Conservation (phyloP, 345 rosid genomes). For the Xanthoceras sorbifolium region DNA sequence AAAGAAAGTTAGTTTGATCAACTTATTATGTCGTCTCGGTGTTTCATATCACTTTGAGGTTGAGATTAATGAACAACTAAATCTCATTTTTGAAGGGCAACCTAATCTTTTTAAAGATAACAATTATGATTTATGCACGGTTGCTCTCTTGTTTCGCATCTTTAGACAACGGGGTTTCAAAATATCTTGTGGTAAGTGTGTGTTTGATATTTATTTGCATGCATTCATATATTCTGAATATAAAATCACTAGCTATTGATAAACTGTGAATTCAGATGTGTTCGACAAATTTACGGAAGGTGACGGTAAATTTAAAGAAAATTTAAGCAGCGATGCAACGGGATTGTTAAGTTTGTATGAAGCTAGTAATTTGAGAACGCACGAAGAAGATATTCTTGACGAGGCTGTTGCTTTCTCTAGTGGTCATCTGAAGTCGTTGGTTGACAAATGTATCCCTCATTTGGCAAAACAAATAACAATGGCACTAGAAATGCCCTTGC, state of each 20-base stretch:
- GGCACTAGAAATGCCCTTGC: background rate
- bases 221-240: too few relatives aligned
- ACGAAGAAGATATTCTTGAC: background rate
- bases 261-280: background rate
- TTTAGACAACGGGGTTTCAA: background rate
- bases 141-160: constrained; percentile 3
- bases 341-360: constrained; percentile 6
- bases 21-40: constrained; percentile 8
- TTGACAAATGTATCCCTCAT: background rate
- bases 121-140: constrained; percentile 4
- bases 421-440: background rate
- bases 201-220: too few relatives aligned
- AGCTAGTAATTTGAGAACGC: background rate
- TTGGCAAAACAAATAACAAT: background rate
- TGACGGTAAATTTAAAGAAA: background rate
- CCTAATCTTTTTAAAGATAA: background rate
- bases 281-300: background rate
- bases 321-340: background rate
- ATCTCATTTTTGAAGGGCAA: background rate
- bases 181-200: background rate
- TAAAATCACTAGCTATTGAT: too few relatives aligned
- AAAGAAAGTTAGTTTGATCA: background rate
- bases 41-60: too few relatives aligned
- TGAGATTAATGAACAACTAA: constrained; percentile 1
- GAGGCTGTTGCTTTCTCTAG: background rate